Base-by-base conservation (phyloP, 768 basidiomycete genomes). In the Dioszegia aurantiaca region DNA sequence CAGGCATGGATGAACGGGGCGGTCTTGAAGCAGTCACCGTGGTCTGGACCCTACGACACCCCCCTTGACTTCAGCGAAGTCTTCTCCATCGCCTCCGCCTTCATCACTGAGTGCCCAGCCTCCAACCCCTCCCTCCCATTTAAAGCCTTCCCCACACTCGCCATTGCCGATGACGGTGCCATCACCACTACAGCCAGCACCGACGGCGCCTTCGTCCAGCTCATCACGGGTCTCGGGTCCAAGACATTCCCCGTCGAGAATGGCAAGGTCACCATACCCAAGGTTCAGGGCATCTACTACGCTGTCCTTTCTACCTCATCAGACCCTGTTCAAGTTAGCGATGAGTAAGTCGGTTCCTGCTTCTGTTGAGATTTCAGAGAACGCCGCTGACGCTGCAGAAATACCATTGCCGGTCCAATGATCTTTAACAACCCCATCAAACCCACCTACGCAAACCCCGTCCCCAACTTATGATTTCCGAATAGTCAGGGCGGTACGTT, bases 41-140 rank as follows among this genome's bases (percentile, higher is more conserved):
- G 85, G 85, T 82, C 81, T 49, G 80, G 81, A 3, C 77, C 84
- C 6, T 83, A 85, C 68, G 85, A 86, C 71, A 84, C 73, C 60
- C 74, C 68, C 52, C 72, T 80, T 27, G 73, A 57, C 67, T 78
- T 80, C 72, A 61, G 55, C 68, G 78, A 81, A 59, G 81, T 81
- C 41, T 83, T 77, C 78, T 81, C 81, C 1, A 77, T 83, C 54
- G 78, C 81, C 37, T 55, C 68, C 9, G 66, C 67, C 4, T 84
- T 83, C 75, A 82, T 84, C 76, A 77, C 74, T 23, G 77, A 77
- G 0, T 86, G 85, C 75, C 85, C 86, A 0, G 44, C 74, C 0
- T 62, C 77, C 61, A 86, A 86, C 76, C 82, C 83, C 0, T 64
- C 79, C 12, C 74, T 80, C 2, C 81, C 82, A n/a, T 80, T 82